Percentiles rank a stretch among this genome's conserved stretches.
phyloP scores from a whole-genome alignment of 345 rosid species.

The Dovyalis caffra region DNA sequence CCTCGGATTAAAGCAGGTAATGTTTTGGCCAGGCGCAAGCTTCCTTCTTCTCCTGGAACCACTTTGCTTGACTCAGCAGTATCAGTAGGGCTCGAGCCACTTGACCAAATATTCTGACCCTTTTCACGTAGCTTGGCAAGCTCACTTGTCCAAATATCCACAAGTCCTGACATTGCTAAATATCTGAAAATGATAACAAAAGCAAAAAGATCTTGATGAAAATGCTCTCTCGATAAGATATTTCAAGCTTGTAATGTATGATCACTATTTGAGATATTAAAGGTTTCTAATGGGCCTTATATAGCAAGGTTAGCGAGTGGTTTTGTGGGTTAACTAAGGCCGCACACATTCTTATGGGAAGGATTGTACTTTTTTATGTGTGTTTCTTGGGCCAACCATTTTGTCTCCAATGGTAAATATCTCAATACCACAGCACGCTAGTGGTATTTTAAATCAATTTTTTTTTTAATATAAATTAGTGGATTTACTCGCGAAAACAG shows the following conservation, averaged over 20 bases:
- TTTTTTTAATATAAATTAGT: background rate
- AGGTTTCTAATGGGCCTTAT: background rate
- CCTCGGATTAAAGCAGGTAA: conserved; percentile 10
- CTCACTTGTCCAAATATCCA: conserved; percentile 50
- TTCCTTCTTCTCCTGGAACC: conserved; percentile 8
- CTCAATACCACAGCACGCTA: background rate
- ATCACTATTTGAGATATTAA: background rate
- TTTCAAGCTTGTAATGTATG: too few relatives aligned
- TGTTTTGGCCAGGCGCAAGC: conserved; percentile 3
- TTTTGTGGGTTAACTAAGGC: background rate
- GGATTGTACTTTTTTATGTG: too few relatives aligned
- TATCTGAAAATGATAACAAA: background rate
- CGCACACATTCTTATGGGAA: background rate
- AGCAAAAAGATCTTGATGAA: background rate
- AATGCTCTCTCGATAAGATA: too few relatives aligned
- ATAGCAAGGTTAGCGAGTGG: background rate
- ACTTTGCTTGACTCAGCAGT: background rate
- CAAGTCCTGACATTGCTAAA: conserved; percentile 40
- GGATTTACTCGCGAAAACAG: too few relatives aligned
- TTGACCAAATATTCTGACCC: conserved; percentile 26
- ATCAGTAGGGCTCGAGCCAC: conserved; percentile 1
- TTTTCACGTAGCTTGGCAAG: conserved; percentile 36
- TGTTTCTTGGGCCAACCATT: too few relatives aligned
- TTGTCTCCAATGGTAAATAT: background rate
- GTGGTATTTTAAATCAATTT: background rate